Base-by-base conservation (phyloP, 371 early-diverging fungal species). In the Haplosporangium sp. region DNA sequence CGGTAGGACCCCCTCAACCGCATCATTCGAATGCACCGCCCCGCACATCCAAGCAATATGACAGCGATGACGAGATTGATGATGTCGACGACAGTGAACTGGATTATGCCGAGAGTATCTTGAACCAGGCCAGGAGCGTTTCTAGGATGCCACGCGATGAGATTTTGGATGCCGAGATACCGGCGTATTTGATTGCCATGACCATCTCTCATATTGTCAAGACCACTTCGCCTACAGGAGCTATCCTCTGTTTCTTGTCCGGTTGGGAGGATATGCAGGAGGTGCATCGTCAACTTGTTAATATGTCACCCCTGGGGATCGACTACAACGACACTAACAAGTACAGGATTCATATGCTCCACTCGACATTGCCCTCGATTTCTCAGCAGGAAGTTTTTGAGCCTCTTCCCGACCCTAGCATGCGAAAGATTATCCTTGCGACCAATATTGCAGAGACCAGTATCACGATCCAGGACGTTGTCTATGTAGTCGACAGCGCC, bases 401-500 rank as follows among this genome's bases (percentile, higher is more conserved):
- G 11, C 76, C 74, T 1, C 74, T 88, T 5, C 82, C 84, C n/a
- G 71, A 86, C 29, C 16, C 73, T 0, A 82, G 85, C 5, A 71
- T 79, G 59, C 84, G 93, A 21, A 95, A 95, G 73, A 87, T 95
- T 21, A 92, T 97, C 41, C 83, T 97, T 6, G 84, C 94, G 14
- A 91, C 98, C 36, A 96, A 97, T 67, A 90, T 97, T 59, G 95
- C 96, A 43, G 98, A 96, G 83, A 95, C 96, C 6, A 91, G 92
- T 43, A 91, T 97, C 52, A 96, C 98, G 0, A 95, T 97, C 59
- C 84, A 73, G 59, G 93, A 93, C 55, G 87, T 96, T 16, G 87
- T 88, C 8, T 94, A 93, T 81, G 95, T 97, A 3, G 81, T 94
- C 10, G 95, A 94, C 66, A 83, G 88, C 1, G 95, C 93, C 8